Evolutionary conservation across 2,329 filamentous ascomycete genomes (phyloP).

Genomic region (Bipolaris oryzae): DNA sequence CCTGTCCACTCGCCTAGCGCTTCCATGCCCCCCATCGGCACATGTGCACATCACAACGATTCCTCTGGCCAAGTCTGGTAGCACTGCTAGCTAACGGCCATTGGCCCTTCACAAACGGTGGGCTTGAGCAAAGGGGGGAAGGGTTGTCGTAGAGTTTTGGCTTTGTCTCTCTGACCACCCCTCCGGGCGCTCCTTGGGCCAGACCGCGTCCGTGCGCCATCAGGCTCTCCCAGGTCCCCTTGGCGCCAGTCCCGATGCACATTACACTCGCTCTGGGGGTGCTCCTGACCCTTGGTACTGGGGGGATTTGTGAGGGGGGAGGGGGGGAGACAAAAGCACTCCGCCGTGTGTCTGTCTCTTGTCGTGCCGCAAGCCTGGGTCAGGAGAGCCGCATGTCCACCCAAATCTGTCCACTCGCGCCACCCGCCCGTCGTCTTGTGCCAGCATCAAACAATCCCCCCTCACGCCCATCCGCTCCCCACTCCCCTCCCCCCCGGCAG

Average conservation of each 20-base stretch:
- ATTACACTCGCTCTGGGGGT: constrained; percentile 29
- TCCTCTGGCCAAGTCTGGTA: not conserved
- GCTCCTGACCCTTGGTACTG: constrained; percentile 43
- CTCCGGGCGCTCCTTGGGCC: constrained; percentile 35
- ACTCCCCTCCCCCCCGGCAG: not conserved
- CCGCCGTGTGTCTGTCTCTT: constrained; percentile 32
- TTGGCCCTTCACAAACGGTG: constrained; percentile 29
- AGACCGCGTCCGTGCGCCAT: constrained; percentile 43
- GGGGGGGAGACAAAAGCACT: constrained; percentile 39
- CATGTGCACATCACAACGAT: constrained; percentile 21
- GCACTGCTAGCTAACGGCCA: constrained; percentile 23
- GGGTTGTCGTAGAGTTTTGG: constrained; percentile 28
- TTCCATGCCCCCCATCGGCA: constrained; percentile 13
- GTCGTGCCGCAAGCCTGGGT: constrained; percentile 42
- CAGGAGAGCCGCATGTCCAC: constrained; percentile 42
- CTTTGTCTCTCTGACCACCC: constrained; percentile 38
- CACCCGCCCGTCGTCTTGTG: constrained; percentile 5
- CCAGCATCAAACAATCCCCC: constrained; percentile 4
- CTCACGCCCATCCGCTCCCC: not conserved
- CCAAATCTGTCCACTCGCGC: constrained; percentile 13
- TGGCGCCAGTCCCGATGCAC: constrained; percentile 47
- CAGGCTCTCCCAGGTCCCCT: constrained; percentile 29
- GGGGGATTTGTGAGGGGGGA: too few species aligned
- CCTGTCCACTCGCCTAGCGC: constrained; percentile 16
- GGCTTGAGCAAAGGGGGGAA: constrained; percentile 27